Evolutionary conservation across 352 stramenopile species (phyloP).

Genomic region (Phytophthora brassicae): DNA sequence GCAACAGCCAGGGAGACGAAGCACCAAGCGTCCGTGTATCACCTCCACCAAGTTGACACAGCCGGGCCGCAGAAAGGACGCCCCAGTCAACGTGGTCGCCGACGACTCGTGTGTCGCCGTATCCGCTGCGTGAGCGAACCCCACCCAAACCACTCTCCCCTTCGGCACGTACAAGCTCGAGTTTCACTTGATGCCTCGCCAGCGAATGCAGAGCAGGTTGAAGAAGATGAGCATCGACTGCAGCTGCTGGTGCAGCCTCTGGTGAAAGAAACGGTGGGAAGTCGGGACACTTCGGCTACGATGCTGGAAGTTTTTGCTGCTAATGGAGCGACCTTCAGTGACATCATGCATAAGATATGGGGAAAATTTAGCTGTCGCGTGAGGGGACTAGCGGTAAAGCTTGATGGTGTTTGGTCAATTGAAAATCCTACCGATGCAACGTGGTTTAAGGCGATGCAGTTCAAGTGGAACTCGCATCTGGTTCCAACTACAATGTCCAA

Average conservation of each 20-base stretch:
- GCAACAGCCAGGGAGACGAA: not conserved
- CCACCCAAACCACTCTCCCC: not conserved
- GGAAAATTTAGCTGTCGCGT: not conserved
- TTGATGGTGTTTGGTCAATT: not conserved
- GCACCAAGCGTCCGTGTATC: not conserved
- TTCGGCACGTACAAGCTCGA: not conserved
- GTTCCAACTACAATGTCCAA: conserved; percentile 12
- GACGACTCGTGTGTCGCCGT: not conserved
- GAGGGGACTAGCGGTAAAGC: not conserved
- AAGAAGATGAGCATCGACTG: not conserved
- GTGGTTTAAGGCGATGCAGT: conserved; percentile 4
- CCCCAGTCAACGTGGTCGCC: no score
- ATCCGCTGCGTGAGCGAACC: not conserved
- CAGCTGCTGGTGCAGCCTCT: conserved; percentile 3
- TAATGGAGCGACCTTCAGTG: conserved; percentile 4
- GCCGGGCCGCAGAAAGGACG: not conserved
- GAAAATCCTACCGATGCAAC: not conserved
- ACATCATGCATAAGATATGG: not conserved
- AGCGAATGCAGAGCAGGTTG: not conserved
- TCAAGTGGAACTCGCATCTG: conserved; percentile 11
- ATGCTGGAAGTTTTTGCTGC: conserved; percentile 8
- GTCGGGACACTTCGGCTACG: not conserved
- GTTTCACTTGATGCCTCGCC: not conserved
- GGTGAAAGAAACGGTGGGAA: conserved; percentile 2
- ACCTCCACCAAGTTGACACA: not conserved